A percentile compares a stretch with the other conserved stretches of the same genome.
phyloP scores from a whole-genome alignment of 805 yeast genomes.

The Candida krabiensis region DNA sequence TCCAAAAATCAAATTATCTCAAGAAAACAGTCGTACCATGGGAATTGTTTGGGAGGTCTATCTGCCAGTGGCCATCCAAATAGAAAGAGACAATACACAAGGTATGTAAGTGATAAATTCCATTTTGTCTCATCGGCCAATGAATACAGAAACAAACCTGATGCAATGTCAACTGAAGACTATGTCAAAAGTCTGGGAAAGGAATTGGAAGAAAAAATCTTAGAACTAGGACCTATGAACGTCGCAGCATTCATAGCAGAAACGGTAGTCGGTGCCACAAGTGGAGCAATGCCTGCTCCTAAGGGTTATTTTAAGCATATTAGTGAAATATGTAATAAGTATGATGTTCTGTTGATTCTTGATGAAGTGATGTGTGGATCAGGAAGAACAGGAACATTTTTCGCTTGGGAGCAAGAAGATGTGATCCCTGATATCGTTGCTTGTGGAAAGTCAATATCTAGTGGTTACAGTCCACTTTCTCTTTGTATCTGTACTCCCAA shows the following conservation, averaged over 20 bases:
- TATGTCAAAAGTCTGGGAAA: constrained; percentile 18
- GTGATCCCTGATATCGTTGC: constrained; percentile 48
- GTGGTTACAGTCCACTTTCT: constrained; percentile 42
- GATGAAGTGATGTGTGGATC: constrained; percentile 61
- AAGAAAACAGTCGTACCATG: constrained; percentile 46
- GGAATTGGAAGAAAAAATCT: constrained; percentile 26
- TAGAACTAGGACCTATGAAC: constrained; percentile 23
- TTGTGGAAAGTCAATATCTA: constrained; percentile 47
- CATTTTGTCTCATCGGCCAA: constrained; percentile 23
- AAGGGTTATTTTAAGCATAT: constrained; percentile 38
- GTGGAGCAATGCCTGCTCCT: constrained; percentile 29
- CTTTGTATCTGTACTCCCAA: constrained; percentile 39
- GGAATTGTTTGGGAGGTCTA: constrained; percentile 43
- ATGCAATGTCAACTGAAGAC: constrained; percentile 12
- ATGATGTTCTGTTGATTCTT: constrained; percentile 44
- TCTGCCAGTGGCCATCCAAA: constrained; percentile 35
- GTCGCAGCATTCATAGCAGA: constrained; percentile 27
- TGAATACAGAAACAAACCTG: constrained; percentile 15
- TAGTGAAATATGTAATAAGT: constrained; percentile 47
- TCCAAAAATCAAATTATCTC: constrained; percentile 40
- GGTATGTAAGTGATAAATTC: constrained; percentile 22
- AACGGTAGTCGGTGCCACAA: constrained; percentile 26
- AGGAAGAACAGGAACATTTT: constrained; percentile 48
- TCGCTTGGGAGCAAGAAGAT: constrained; percentile 47
- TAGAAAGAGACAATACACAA: constrained; percentile 34